Evolutionary conservation across 441 rosid species (phyloP), one percentile per base, ranked within the genome.

Genomic region (Brassica balearica): DNA sequence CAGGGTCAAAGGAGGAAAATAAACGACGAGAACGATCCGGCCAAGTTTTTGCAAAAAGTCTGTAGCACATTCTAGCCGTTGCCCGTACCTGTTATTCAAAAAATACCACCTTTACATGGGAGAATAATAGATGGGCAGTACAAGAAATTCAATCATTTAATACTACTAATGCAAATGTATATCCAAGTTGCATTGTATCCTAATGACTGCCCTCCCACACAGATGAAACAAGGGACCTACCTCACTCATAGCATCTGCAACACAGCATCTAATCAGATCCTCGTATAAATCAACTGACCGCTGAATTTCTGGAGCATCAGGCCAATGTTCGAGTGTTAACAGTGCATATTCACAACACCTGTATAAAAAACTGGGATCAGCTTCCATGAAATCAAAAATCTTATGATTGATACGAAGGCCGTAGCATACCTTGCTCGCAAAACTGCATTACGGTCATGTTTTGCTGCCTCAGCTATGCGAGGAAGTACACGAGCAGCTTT

Each of bases 221-320:
- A 56, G 15, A 46, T 69, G 70, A 41, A 48, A 65, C 20, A 77
- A 55, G 66, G 63, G 27, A 48, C 23, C 67, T 87, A 96, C 98
- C 98, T 96, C 98, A 79, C 98, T 94, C 97, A 96, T 92, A 82
- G 99, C 99, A 88, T 96, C 99, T 23, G 94, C 91, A 63, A 94
- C 98, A 77, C 99, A 94, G 80, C 97, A 92, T 76, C 88, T 88
- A 61, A 96, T 90, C 81, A 96, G 68, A 80, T 92, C 99, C 84
- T 94, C 99, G 61, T 91, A 96, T 38, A 91, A 89, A 80, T 92
- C 97, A 73, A 92, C 97, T 27, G 94, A 91, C 58, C 96, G 82
- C 79, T 88, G 98, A 83, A 96, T 94, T 85, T 96, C 98, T 58
- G 97, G 93, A 34, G 96, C 94, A 88, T 94, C 98, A 77, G 96